Percentiles rank a stretch among this genome's conserved stretches.
phyloP scores from a whole-genome alignment of 768 basidiomycete species.

The Psilocybe subaeruginosa region DNA sequence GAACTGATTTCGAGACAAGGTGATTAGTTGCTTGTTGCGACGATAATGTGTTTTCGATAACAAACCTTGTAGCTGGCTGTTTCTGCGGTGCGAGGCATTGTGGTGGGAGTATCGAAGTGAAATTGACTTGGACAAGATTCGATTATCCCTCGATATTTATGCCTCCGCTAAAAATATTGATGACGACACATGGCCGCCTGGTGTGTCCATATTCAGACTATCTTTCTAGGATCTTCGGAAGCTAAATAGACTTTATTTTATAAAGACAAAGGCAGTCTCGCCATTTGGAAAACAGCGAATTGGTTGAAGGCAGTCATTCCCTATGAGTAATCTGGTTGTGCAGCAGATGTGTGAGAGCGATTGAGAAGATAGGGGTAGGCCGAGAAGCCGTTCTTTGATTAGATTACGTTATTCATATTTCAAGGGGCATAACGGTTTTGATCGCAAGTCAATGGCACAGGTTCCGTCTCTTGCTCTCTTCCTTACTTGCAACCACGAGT shows the following conservation, averaged over 20 bases:
- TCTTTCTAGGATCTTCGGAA: neutral
- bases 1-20: slow-evolving; percentile 46
- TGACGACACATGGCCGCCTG: neutral
- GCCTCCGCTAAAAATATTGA: neutral
- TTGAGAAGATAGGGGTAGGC: neutral
- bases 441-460: slow-evolving; percentile 4
- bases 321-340: neutral
- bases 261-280: no score
- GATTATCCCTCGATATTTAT: neutral
- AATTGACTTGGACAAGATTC: neutral
- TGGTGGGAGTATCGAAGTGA: slow-evolving; percentile 23
- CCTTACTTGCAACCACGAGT: neutral
- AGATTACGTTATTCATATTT: neutral
- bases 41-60: neutral
- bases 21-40: neutral
- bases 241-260: neutral
- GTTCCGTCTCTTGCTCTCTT: neutral
- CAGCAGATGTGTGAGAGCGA: neutral
- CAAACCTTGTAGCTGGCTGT: slow-evolving; percentile 66
- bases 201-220: neutral
- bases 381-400: neutral
- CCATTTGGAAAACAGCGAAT: no score
- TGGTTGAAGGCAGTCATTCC: no score
- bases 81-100: slow-evolving; percentile 66
- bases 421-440: neutral